Conservation (phyloP, 192 early-diverging fungal genomes). For the Gorgonomyces haynaldii region DNA sequence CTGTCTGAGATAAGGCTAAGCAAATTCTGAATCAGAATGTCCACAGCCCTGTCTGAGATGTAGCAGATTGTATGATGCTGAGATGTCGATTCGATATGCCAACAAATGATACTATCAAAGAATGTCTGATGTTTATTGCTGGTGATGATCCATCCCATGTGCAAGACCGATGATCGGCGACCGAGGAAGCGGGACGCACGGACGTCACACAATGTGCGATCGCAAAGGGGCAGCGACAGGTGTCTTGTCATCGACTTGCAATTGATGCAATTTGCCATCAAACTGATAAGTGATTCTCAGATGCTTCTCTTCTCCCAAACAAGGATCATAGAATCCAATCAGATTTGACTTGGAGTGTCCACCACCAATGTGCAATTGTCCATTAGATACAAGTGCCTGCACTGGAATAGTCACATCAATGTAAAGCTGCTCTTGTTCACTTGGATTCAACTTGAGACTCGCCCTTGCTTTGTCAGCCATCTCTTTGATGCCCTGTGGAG, state of each 20-base stretch:
- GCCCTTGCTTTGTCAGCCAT: constrained; percentile 2
- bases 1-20: too few species aligned
- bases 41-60: too few species aligned
- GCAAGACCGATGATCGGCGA: too few species aligned
- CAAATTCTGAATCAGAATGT: too few species aligned
- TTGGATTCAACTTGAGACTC: constrained; percentile 1
- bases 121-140: too few species aligned
- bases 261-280: constrained; percentile 65
- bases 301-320: constrained; percentile 74
- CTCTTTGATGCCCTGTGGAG: constrained; percentile 14
- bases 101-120: too few species aligned
- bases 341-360: constrained; percentile 79
- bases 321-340: constrained; percentile 92
- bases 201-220: too few species aligned
- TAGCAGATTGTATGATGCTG: too few species aligned
- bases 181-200: too few species aligned
- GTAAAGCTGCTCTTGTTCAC: constrained; percentile 13
- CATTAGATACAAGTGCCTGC: constrained; percentile 70
- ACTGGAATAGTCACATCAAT: constrained; percentile 81
- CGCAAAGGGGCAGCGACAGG: constrained; percentile 75
- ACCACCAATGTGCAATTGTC: constrained; percentile 78
- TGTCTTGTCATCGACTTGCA: constrained; percentile 63
- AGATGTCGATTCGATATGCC: too few species aligned
- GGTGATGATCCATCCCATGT: too few species aligned
- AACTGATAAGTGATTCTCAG: constrained; percentile 80